A percentile compares a stretch with the other conserved stretches of the same genome.
Evolutionary conservation across 805 yeast species (phyloP).

Genomic region (Myxozyma geophila): DNA sequence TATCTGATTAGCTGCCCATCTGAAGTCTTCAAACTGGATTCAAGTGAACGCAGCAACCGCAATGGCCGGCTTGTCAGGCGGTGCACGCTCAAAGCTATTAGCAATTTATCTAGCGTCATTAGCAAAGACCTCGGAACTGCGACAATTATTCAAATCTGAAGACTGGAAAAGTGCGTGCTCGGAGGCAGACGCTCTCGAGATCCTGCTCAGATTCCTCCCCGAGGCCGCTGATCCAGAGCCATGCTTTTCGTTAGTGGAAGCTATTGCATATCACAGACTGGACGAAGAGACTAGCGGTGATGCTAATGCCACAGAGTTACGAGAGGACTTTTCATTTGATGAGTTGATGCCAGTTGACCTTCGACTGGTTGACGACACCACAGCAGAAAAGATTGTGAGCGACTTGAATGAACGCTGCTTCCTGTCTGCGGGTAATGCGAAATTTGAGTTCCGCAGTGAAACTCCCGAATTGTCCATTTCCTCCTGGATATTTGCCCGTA

Average conservation of each 20-base stretch:
- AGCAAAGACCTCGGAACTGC: constrained; percentile 6
- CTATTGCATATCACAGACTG: constrained; percentile 16
- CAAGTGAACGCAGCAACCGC: neutral
- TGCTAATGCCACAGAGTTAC: neutral
- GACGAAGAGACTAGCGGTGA: constrained; percentile 6
- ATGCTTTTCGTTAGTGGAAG: constrained; percentile 34
- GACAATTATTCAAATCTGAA: constrained; percentile 13
- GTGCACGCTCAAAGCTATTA: neutral
- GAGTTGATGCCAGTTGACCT: constrained; percentile 16
- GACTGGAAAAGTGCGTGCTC: constrained; percentile 7
- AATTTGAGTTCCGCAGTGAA: constrained; percentile 37
- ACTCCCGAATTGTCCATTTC: constrained; percentile 23
- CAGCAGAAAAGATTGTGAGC: neutral
- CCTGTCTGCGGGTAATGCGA: neutral
- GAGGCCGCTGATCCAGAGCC: constrained; percentile 39
- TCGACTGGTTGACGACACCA: constrained; percentile 28
- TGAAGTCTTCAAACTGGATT: neutral
- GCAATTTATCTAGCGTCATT: constrained; percentile 23
- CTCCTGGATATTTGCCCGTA: constrained; percentile 41
- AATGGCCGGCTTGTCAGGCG: constrained; percentile 3
- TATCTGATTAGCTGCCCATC: too few species aligned
- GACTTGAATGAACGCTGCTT: neutral
- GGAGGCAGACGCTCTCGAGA: constrained; percentile 37
- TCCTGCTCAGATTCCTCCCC: constrained; percentile 43
- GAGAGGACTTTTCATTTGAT: neutral